Base-by-base conservation (phyloP, 225 moss, liverwort and hornwort genomes). In the Thuidium tamariscinum region DNA sequence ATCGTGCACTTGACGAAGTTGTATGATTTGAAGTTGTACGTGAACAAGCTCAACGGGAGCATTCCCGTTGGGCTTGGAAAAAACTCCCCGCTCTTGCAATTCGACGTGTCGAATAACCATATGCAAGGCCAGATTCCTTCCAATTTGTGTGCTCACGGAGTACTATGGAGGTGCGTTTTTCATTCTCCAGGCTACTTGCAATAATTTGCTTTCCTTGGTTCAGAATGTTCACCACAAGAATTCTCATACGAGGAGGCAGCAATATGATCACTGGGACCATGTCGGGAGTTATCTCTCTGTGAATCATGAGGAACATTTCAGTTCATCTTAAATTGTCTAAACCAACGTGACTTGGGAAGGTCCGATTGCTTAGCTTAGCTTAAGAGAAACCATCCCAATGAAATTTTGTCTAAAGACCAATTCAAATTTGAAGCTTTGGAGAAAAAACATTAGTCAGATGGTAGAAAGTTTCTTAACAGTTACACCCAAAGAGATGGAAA, bases 81-180 rank as follows among this genome's bases (percentile, higher is more conserved):
- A 10, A 88, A 82, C 30, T 85, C 86, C 6, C 48, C 87, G 3
- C 90, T 94, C 39, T 83, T 62, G 59, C 88, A 93, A 57, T 89
- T 94, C 10, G 93, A 93, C 48, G 88, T 93, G n/a, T 93, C 94
- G 3, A 88, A 85, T n/a, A 93, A 94, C 36, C 34, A 79, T 25
- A 68, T 94, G 66, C 39, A 25, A 19, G 94, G 93, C 11, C 71
- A 21, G 36, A 85, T 94, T 61, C 94, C 94, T 23, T 72, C 88
- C 36, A 79, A 75, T 32, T 64, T 94, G 4, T 93, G 94, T 44
- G 70, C 84, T 42, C 69, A 61, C 5, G 94, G 91, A 32, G 32
- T 83, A 7, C 36, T 93, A 34, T 93, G 93, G 93, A 92, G 93
- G 93, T 90, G 54, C 44, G 54, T 23, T 55, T 77, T 55, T 26